Percentiles rank a stretch among this genome's conserved stretches.
These are phyloP conservation scores for Fomitopsis schrenkii DNA, from an alignment of 1,284 basidiomycete species.

Conservation along the genomic window DNA sequence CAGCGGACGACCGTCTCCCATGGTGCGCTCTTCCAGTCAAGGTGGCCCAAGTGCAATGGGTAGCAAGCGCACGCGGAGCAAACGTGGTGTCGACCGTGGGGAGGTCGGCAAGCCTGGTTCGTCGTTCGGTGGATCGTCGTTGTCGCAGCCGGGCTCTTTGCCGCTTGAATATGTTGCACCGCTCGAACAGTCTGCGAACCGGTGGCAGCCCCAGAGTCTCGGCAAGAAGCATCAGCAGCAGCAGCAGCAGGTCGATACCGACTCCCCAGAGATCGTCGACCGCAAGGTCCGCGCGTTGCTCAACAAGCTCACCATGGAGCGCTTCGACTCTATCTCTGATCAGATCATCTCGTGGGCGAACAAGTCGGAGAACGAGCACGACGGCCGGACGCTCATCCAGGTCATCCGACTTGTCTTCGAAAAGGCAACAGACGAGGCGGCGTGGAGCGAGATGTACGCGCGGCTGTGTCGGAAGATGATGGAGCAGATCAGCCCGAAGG, in stretches of 20 bases:
- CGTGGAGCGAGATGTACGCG: slow-evolving; percentile 97
- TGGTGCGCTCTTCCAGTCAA: slow-evolving; percentile 77
- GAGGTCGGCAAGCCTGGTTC: slow-evolving; percentile 40
- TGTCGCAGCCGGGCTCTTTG: slow-evolving; percentile 14
- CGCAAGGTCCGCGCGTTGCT: slow-evolving; percentile 92
- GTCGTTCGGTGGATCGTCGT: slow-evolving; percentile 17
- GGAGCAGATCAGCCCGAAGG: slow-evolving; percentile 68
- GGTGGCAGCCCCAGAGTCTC: slow-evolving; percentile 54
- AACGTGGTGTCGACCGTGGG: slow-evolving; percentile 61
- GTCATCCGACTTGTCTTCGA: slow-evolving; percentile 97
- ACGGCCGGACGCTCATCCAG: slow-evolving; percentile 91
- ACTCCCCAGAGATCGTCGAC: slow-evolving; percentile 82
- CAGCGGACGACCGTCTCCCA: slow-evolving; percentile 42
- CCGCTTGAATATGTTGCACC: slow-evolving; percentile 65
- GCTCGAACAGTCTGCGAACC: slow-evolving; percentile 72
- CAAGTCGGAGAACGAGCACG: slow-evolving; percentile 88
- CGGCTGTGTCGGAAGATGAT: slow-evolving; percentile 87
- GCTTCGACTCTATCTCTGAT: slow-evolving; percentile 85
- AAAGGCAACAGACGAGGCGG: slow-evolving; percentile 85
- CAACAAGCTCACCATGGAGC: slow-evolving; percentile 97
- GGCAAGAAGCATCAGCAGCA: slow-evolving; percentile 27
- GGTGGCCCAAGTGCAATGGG: slow-evolving; percentile 56
- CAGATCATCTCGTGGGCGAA: slow-evolving; percentile 75
- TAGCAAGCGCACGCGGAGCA: slow-evolving; percentile 64
- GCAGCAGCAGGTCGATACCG: slow-evolving; percentile 42